Conservation (phyloP, 2,329 filamentous ascomycete genomes). For the Apiospora phragmitis region DNA sequence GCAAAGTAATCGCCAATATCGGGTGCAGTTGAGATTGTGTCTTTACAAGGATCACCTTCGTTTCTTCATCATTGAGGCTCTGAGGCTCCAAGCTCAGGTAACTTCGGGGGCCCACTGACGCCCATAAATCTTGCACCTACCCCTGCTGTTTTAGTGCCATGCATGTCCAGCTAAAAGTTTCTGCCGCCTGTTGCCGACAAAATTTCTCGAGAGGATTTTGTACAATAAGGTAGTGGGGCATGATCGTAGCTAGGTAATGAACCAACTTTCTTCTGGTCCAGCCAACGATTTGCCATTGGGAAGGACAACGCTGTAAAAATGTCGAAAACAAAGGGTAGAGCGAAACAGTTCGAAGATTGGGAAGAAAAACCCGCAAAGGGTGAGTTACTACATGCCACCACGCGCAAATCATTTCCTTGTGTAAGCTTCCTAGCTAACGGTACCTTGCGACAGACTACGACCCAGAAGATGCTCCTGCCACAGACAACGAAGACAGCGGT, state of each 20-base stretch:
- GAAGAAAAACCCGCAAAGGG: constrained; percentile 64
- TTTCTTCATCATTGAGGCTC: not conserved
- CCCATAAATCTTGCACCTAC: not conserved
- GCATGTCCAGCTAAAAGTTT: constrained; percentile 24
- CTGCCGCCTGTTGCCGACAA: constrained; percentile 52
- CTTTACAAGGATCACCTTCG: not conserved
- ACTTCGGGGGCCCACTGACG: not conserved
- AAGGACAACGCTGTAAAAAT: constrained; percentile 38
- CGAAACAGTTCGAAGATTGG: constrained; percentile 61
- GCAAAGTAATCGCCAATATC: not conserved
- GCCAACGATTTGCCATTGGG: not conserved
- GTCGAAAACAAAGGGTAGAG: constrained; percentile 52
- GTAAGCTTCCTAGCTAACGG: not conserved
- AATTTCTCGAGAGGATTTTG: constrained; percentile 39
- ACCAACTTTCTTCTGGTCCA: constrained; percentile 5
- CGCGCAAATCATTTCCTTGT: not conserved
- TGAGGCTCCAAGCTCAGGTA: not conserved
- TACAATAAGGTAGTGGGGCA: constrained; percentile 4
- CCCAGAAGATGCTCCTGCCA: constrained; percentile 66
- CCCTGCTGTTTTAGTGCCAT: constrained; percentile 6
- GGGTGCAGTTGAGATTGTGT: not conserved
- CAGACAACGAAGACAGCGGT: constrained; percentile 54
- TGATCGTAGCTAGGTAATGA: not conserved
- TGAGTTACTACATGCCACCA: constrained; percentile 31
- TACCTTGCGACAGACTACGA: constrained; percentile 67